Conservation (phyloP, 192 early-diverging fungal species). For the Backusella parvicylindrica region DNA sequence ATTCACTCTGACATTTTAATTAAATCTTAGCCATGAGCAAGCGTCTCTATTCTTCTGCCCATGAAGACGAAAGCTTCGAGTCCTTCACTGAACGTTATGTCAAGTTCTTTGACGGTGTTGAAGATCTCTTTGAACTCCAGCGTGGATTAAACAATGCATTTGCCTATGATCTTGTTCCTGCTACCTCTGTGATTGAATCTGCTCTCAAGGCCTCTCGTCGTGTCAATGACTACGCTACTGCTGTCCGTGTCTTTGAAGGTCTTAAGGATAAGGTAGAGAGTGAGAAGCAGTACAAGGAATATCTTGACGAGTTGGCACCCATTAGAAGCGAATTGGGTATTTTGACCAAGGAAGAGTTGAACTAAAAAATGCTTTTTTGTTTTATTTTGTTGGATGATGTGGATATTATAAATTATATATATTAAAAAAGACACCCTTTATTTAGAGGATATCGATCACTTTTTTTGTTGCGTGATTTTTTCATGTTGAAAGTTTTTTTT, state of each 20-base stretch:
- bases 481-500: not conserved
- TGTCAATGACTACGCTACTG: conserved; percentile 92
- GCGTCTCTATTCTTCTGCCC: conserved; percentile 63
- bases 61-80: conserved; percentile 75
- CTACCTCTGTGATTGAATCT: conserved; percentile 83
- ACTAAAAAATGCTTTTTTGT: conserved; percentile 21
- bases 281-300: conserved; percentile 84
- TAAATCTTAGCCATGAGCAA: conserved; percentile 33
- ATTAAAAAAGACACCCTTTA: not conserved
- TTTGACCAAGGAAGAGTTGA: conserved; percentile 85
- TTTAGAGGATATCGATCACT: not conserved
- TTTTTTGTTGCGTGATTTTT: conserved; percentile 4
- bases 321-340: conserved; percentile 86
- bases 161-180: conserved; percentile 91
- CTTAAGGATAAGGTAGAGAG: conserved; percentile 87
- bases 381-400: no score
- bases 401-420: conserved; percentile 7
- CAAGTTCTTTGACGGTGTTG: conserved; percentile 80
- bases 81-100: conserved; percentile 75
- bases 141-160: conserved; percentile 98
- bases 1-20: not conserved
- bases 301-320: conserved; percentile 85
- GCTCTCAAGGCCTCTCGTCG: conserved; percentile 89
- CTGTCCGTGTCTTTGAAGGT: conserved; percentile 92
- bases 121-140: conserved; percentile 97